These are phyloP conservation scores for Eucalyptus sp. DNA, from an alignment of 345 rosid genomes.

Conservation along the genomic window DNA sequence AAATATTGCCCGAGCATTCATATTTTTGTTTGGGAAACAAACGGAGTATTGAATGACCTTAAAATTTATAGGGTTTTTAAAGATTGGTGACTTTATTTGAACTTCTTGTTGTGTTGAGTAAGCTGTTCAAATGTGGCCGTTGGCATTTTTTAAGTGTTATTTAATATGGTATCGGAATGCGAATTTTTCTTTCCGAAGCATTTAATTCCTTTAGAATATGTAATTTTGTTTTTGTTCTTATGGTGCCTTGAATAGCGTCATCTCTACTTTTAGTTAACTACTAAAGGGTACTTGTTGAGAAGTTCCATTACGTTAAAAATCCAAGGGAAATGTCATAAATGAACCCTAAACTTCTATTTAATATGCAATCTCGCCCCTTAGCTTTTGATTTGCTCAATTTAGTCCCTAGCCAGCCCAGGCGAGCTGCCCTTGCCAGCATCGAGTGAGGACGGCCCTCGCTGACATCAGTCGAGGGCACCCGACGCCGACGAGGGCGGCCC, in stretches of 20 bases:
- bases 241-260: not conserved
- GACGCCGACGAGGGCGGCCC: too few relatives aligned
- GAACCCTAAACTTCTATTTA: too few relatives aligned
- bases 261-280: not conserved
- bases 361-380: too few relatives aligned
- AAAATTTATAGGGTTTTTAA: not conserved
- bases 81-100: too few relatives aligned
- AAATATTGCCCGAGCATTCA: too few relatives aligned
- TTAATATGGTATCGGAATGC: not conserved
- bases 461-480: too few relatives aligned
- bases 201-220: not conserved
- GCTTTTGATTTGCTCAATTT: too few relatives aligned
- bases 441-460: too few relatives aligned
- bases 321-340: not conserved
- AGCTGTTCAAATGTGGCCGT: not conserved
- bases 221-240: not conserved
- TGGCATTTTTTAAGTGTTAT: not conserved
- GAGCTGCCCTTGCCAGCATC: too few relatives aligned
- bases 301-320: not conserved
- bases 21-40: fast-evolving
- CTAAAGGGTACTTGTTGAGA: not conserved
- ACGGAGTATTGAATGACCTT: too few relatives aligned
- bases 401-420: too few relatives aligned
- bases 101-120: not conserved
- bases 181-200: not conserved